Percentiles rank a stretch among this genome's conserved stretches.
Evolutionary conservation across 2,329 filamentous ascomycete genomes (phyloP).

Genomic region (Venturia oleaginea): DNA sequence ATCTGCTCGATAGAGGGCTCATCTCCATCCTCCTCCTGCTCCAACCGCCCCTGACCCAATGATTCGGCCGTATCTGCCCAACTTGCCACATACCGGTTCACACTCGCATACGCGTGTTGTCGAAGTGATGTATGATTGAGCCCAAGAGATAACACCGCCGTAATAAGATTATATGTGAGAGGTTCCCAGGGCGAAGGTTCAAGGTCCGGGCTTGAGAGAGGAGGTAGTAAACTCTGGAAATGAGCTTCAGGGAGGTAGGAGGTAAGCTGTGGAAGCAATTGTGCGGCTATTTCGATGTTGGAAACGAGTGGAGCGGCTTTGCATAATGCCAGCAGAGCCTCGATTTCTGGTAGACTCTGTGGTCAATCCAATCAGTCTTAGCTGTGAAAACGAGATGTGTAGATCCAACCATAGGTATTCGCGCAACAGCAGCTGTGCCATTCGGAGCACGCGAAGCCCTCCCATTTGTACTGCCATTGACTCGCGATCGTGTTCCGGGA

Average conservation of each 20-base stretch:
- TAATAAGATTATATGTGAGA: constrained; percentile 68
- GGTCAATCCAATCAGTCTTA: not conserved
- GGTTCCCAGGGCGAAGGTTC: constrained; percentile 85
- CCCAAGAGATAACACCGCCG: constrained; percentile 73
- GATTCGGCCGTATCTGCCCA: constrained; percentile 55
- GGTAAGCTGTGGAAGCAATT: constrained; percentile 67
- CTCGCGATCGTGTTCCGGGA: constrained; percentile 14
- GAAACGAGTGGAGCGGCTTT: constrained; percentile 74
- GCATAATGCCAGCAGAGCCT: constrained; percentile 84
- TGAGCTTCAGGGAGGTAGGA: constrained; percentile 83
- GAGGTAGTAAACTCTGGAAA: constrained; percentile 57
- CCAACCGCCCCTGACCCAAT: constrained; percentile 44
- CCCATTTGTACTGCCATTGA: constrained; percentile 12
- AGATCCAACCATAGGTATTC: constrained; percentile 28
- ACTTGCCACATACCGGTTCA: constrained; percentile 64
- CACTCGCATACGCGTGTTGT: constrained; percentile 53
- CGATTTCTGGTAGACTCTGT: constrained; percentile 79
- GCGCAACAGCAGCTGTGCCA: constrained; percentile 7
- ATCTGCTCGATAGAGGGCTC: constrained; percentile 36
- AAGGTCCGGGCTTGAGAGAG: constrained; percentile 67
- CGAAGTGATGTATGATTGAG: constrained; percentile 61
- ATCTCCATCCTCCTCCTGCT: constrained; percentile 46
- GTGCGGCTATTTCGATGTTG: constrained; percentile 62
- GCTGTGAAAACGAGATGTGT: constrained; percentile 11
- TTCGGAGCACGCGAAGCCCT: constrained; percentile 10